phyloP scores from a whole-genome alignment of 2,329 filamentous ascomycete genomes.

The Aphanocladium album region DNA sequence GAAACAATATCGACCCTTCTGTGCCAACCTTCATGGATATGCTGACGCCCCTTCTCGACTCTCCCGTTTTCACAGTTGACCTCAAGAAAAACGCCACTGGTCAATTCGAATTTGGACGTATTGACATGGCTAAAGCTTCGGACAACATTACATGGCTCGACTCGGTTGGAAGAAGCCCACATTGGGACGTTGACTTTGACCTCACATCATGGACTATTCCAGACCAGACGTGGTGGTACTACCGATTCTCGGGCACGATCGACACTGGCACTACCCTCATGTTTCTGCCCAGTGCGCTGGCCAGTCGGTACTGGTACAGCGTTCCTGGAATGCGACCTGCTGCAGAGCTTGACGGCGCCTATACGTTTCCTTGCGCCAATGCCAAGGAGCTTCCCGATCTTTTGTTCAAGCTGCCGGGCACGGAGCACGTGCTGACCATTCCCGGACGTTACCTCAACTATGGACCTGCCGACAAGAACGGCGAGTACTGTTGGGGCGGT shows the following conservation, averaged over 20 bases:
- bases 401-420: conserved; percentile 46
- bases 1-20: conserved; percentile 38
- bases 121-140: conserved; percentile 35
- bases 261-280: conserved; percentile 68
- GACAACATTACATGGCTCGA: conserved; percentile 40
- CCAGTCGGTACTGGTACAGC: conserved; percentile 53
- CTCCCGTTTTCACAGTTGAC: conserved; percentile 45
- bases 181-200: conserved; percentile 46
- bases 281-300: conserved; percentile 53
- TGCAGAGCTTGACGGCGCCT: conserved; percentile 39
- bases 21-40: conserved; percentile 42
- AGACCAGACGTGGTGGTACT: conserved; percentile 46
- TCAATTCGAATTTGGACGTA: conserved; percentile 46
- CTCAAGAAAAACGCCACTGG: conserved; percentile 43
- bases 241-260: conserved; percentile 48
- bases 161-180: conserved; percentile 26
- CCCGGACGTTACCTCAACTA: conserved; percentile 53
- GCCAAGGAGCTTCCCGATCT: conserved; percentile 53
- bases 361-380: conserved; percentile 53
- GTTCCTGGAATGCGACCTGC: conserved; percentile 49
- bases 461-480: conserved; percentile 41
- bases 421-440: conserved; percentile 46
- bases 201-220: conserved; percentile 38
- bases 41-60: conserved; percentile 35
- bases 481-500: conserved; percentile 65